phyloP scores from a whole-genome alignment of 1,284 basidiomycete genomes.

The Ustilago trichophora region DNA sequence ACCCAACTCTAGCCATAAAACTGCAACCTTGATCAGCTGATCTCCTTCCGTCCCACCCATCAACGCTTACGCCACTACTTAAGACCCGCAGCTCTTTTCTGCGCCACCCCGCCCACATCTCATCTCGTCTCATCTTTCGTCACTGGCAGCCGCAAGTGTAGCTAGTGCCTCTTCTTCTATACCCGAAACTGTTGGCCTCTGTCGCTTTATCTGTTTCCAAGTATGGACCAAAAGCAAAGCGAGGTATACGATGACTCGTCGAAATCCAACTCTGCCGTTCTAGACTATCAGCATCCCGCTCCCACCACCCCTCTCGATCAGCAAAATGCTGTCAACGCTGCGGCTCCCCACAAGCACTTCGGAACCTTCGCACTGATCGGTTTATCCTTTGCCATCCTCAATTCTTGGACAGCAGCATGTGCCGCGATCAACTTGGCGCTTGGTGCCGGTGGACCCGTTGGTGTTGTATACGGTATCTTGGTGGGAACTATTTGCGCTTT shows the following conservation, averaged over 20 bases:
- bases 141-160: too few relatives aligned
- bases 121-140: too few relatives aligned
- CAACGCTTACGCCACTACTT: too few relatives aligned
- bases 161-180: background rate
- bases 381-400: conserved; percentile 42
- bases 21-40: too few relatives aligned
- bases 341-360: conserved; percentile 38
- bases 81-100: too few relatives aligned
- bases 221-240: conserved; percentile 18
- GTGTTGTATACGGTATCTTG: conserved; percentile 28
- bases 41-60: too few relatives aligned
- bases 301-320: background rate
- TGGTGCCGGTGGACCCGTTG: conserved; percentile 30
- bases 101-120: too few relatives aligned
- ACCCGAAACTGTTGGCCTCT: conserved; percentile 10
- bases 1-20: too few relatives aligned
- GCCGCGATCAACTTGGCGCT: conserved; percentile 36
- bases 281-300: conserved; percentile 13
- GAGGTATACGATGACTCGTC: conserved; percentile 18
- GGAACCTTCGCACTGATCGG: conserved; percentile 39
- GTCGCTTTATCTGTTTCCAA: background rate
- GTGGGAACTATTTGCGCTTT: conserved; percentile 28
- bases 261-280: conserved; percentile 7
- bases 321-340: background rate
- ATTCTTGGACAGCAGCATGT: conserved; percentile 39